Evolutionary conservation across 2,329 filamentous ascomycete species (phyloP), one percentile per base, ranked within the genome.

Genomic region (Verticillium tricorpus): DNA sequence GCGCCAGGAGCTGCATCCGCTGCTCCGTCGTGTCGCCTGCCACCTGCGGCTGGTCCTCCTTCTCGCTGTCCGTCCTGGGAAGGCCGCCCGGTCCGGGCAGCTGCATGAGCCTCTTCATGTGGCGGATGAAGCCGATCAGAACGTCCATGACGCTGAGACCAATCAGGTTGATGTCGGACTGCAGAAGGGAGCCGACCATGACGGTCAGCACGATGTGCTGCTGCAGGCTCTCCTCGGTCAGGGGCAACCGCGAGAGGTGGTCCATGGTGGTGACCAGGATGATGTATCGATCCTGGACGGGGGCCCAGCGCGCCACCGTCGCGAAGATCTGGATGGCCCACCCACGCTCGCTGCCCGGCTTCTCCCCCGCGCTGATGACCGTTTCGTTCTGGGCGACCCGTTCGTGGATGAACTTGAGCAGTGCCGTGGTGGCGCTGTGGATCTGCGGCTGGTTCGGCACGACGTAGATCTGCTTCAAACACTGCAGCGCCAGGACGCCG

Each of bases 91-190:
- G 77, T 14, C 45, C 45, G 8, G 78, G 79, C 63, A 92, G 82
- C 69, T 92, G 90, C 15, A 97, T 82, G 9, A 96, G 79, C 69
- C 88, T 84, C 67, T 92, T 86, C 72, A 94, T 90, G 71, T 96
- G 92, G 66, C 92, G 89, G 65, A 97, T 86, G 15, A 99, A 81
- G 1, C 92, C 90, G 15, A 96, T 81, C 32, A 98, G 80, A 19
- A 98, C 89, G 73, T 99, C 95, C 88, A 98, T 98, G 59, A 98
- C 90, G 72, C 93, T 97, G 56, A 99, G 81, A 1, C 95, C 95
- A 64, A 99, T 97, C 71, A 98, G 83, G 74, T 97, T 98, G 71
- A 96, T 88, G 52, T 94, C 88, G 0, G 94, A 97, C 59, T 90
- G 89, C 56, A 99, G 80, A 11, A 98, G 82, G 65, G 90, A 91